phyloP scores from a whole-genome alignment of 306 rosid genomes.

The Vachellia collinsii region DNA sequence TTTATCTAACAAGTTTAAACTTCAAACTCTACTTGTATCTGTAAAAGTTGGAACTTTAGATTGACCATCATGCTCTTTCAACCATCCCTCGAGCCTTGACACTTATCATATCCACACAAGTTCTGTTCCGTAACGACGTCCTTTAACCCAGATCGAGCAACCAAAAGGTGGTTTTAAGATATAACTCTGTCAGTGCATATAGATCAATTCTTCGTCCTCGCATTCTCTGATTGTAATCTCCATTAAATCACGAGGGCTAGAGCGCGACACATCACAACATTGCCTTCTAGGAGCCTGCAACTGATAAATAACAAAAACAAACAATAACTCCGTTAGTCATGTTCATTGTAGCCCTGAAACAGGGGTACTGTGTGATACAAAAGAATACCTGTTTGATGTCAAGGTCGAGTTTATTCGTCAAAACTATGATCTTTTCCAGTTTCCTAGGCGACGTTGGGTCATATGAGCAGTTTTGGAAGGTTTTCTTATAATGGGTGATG shows the following conservation, averaged over 20 bases:
- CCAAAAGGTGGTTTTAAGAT: neutral
- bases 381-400: conserved; percentile 57
- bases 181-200: conserved; percentile 46
- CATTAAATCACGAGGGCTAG: conserved; percentile 45
- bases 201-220: conserved; percentile 63
- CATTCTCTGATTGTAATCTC: conserved; percentile 80
- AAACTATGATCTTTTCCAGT: conserved; percentile 61
- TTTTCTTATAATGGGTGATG: conserved; percentile 53
- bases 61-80: neutral
- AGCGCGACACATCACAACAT: conserved; percentile 69
- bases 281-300: conserved; percentile 79
- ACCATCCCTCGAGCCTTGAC: neutral
- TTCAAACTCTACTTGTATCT: neutral
- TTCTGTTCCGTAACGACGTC: neutral
- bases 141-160: neutral
- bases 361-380: neutral
- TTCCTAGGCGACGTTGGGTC: conserved; percentile 50
- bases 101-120: neutral
- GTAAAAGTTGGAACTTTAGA: neutral
- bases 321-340: neutral
- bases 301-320: conserved; percentile 34
- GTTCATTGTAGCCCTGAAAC: neutral
- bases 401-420: conserved; percentile 60
- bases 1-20: neutral
- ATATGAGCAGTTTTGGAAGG: conserved; percentile 53